Base-by-base conservation (phyloP, 495 filamentous ascomycete species). In the Usnea hakonensis region DNA sequence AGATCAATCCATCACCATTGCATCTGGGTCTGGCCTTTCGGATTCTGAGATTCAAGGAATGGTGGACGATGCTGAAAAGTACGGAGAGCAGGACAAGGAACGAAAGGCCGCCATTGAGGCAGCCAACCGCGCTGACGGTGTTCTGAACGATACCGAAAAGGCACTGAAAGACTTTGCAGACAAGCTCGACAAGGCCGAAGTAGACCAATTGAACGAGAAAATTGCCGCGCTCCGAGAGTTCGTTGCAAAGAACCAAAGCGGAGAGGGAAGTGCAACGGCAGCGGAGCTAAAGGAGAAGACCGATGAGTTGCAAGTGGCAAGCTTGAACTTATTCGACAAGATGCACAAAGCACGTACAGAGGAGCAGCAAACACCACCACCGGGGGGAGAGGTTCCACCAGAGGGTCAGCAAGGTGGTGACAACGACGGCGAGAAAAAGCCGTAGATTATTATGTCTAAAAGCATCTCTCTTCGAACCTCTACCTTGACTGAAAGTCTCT, bases 1-100 rank as follows among this genome's bases (percentile, higher is more conserved):
- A 86, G 94, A 98, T 73, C 94, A 98, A 83, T 96, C 92, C 60
- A 97, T 98, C 80, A 97, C 93, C 73, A 96, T 95, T 73, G 93
- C 94, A 64, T 97, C 95, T 57, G 94, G 94, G 74, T 98, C 94
- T 61, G 94, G 94, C 87, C 90, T 98, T 56, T 95, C 90, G 41
- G 91, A 98, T 55, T 74, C 82, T 33, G 94, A 98, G 81, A 98
- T 98, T 70, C 83, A 96, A 78, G 83, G 80, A 71, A 98, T 98
- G 94, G 93, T 98, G 71, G 83, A 94, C 67, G 94, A 97, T 72
- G 92, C 94, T 54, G 94, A 97, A 86, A 90, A 90, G 78, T 97
- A 95, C 76, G 90, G 87, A 67, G 94, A 94, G 75, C 71, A 83
- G 67, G 94, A 98, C 76, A 96, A 97, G 87, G 90, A 95, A 81